phyloP scores from a whole-genome alignment of 768 basidiomycete genomes.

The Boletus subparvulus region DNA sequence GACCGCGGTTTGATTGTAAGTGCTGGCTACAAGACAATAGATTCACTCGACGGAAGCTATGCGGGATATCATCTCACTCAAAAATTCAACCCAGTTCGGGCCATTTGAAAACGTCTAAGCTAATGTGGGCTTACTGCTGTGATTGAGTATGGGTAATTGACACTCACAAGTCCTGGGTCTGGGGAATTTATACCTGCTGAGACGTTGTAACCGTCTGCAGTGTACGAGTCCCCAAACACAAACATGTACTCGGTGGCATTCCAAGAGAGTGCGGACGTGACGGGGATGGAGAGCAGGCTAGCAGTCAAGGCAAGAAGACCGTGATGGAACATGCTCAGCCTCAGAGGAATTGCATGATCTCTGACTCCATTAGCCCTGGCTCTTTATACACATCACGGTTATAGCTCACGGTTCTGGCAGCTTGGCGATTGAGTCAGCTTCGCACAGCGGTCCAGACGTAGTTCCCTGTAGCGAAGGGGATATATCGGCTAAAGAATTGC shows the following conservation, averaged over 20 bases:
- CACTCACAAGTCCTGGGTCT: constrained; percentile 50
- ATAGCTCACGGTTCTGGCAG: neutral
- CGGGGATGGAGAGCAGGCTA: constrained; percentile 6
- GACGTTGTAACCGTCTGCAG: constrained; percentile 58
- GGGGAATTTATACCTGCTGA: constrained; percentile 55
- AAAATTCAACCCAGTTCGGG: constrained; percentile 59
- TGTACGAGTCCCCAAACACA: constrained; percentile 66
- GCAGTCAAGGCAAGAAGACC: constrained; percentile 1
- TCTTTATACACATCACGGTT: constrained; percentile 9
- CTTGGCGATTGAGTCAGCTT: neutral
- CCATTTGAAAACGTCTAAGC: constrained; percentile 58
- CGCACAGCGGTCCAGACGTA: neutral
- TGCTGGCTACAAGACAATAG: constrained; percentile 36
- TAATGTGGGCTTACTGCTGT: constrained; percentile 1
- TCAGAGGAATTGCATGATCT: neutral
- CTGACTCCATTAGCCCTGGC: neutral
- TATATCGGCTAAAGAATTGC: neutral
- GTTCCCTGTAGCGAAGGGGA: neutral
- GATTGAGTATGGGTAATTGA: neutral
- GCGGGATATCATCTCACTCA: constrained; percentile 38
- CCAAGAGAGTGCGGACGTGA: constrained; percentile 42
- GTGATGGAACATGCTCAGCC: constrained; percentile 12
- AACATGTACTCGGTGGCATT: constrained; percentile 54
- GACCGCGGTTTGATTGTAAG: constrained; percentile 55
- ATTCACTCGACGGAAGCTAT: neutral